Evolutionary conservation across 1,139 yeast genomes (phyloP), one percentile per base, ranked within the genome.

Genomic region (Candida glucosophila): DNA sequence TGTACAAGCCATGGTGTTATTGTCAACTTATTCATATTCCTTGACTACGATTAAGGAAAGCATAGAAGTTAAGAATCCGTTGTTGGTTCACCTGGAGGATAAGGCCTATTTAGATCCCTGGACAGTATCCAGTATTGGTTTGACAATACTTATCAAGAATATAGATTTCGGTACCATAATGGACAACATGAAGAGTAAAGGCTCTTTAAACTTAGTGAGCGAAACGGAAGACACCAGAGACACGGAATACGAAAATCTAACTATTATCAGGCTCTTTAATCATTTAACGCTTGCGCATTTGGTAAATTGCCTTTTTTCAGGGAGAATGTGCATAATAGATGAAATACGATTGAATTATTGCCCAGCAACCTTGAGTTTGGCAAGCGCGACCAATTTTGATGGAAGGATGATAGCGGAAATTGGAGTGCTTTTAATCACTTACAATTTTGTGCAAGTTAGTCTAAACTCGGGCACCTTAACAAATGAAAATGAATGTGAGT

Each of bases 351-450:
- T 80, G 26, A 74, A 71, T 34, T 68, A 73, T 37, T 76, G 86
- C 32, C 64, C 73, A 13, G 64, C 78, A 6, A 69, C 79, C 2
- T 55, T 78, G 24, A 73, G 77, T 20, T 55, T 78, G 20, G 64
- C 77, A 2, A 62, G 72, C 23, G 75, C 90, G 1, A 79, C 90
- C 3, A 79, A 79, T 41, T 82, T 82, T 44, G 94, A 82, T 44
- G 88, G 86, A 9, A 55, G 93, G 33, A 80, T 82, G 76, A 79
- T 81, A 10, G 79, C 88, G 28, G 94, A 82, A 48, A 76, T 80
- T 28, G 71, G 77, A 12, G 61, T 80, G 7, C 70, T 78, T 30
- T 50, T 73, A 18, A 63, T 77, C 11, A 61, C 81, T 2, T 80
- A 80, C 47, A 71, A 69, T 32, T 79, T 65, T 42, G 55, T 77